Evolutionary conservation across 2,329 filamentous ascomycete species (phyloP).

Genomic region (Westerdykella sp.): DNA sequence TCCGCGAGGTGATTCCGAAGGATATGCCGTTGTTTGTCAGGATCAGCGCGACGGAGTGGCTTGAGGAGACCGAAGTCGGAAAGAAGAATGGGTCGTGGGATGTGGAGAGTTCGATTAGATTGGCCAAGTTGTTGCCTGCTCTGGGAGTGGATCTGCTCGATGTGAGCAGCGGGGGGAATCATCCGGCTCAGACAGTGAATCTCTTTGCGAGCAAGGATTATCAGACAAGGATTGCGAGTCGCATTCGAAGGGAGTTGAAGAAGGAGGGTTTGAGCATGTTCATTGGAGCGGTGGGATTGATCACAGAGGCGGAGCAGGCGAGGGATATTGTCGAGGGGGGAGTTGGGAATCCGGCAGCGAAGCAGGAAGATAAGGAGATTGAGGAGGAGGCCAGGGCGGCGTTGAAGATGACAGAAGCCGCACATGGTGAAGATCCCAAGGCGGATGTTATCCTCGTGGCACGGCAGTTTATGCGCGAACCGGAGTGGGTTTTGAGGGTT

Average conservation of each 20-base stretch:
- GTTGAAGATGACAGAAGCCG: conserved; percentile 31
- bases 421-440: conserved; percentile 24
- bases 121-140: conserved; percentile 38
- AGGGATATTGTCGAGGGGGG: conserved; percentile 39
- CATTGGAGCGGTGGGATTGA: conserved; percentile 49
- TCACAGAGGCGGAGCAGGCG: conserved; percentile 49
- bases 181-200: conserved; percentile 35
- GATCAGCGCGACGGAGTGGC: conserved; percentile 35
- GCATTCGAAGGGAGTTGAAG: conserved; percentile 39
- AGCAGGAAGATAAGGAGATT: conserved; percentile 9
- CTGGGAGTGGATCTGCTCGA: conserved; percentile 43
- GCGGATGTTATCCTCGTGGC: conserved; percentile 49
- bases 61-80: conserved; percentile 29
- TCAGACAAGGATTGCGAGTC: conserved; percentile 45
- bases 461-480: conserved; percentile 51
- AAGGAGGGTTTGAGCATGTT: conserved; percentile 37
- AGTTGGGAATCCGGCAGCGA: conserved; percentile 22
- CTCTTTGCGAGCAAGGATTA: conserved; percentile 41
- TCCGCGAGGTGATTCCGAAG: conserved; percentile 28
- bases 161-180: conserved; percentile 43
- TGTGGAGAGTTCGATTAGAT: conserved; percentile 33
- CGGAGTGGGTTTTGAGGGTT: conserved; percentile 50
- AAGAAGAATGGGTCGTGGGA: conserved; percentile 36
- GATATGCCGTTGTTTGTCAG: conserved; percentile 33
- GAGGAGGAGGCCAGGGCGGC: conserved; percentile 27